A percentile compares a stretch with the other conserved stretches of the same genome.
Conservation (phyloP, 352 stramenopile species). For the Phytophthora vignae region DNA sequence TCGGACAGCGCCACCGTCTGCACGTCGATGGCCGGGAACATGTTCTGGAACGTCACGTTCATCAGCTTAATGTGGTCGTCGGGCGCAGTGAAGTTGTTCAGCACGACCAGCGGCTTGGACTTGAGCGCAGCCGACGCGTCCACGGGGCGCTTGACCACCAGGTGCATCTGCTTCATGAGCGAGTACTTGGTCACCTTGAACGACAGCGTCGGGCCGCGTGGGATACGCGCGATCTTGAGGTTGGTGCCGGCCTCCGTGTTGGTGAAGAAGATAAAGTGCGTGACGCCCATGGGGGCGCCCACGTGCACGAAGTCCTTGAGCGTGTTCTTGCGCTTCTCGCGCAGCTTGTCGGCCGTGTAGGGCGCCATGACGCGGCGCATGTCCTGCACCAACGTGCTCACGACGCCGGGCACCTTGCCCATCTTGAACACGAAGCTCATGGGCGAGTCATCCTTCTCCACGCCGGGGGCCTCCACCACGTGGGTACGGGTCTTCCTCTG, state of each 20-base stretch:
- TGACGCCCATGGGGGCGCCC: slow-evolving; percentile 93
- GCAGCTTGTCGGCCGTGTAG: slow-evolving; percentile 94
- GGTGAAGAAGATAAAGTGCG: slow-evolving; percentile 97
- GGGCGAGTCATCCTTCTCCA: slow-evolving; percentile 87
- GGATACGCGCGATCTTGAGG: slow-evolving; percentile 94
- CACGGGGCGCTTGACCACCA: slow-evolving; percentile 92
- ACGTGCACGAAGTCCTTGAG: slow-evolving; percentile 94
- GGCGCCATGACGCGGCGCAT: slow-evolving; percentile 95
- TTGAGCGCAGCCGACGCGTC: slow-evolving; percentile 89
- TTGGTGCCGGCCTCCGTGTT: slow-evolving; percentile 95
- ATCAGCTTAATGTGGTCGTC: slow-evolving; percentile 93
- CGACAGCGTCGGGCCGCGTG: slow-evolving; percentile 94
- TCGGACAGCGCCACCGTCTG: slow-evolving; percentile 95
- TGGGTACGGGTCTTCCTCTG: slow-evolving; percentile 90
- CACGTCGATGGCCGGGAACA: slow-evolving; percentile 99
- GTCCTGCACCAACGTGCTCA: slow-evolving; percentile 92
- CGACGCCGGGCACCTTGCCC: slow-evolving; percentile 79
- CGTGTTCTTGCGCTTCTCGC: slow-evolving; percentile 92
- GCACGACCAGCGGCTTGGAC: slow-evolving; percentile 95
- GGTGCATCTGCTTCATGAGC: slow-evolving; percentile 93
- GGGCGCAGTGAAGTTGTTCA: slow-evolving; percentile 98
- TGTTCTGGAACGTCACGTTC: slow-evolving; percentile 99
- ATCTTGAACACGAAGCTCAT: slow-evolving; percentile 94
- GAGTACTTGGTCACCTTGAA: slow-evolving; percentile 94
- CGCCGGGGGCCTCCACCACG: slow-evolving; percentile 63